Evolutionary conservation across 2,329 filamentous ascomycete genomes (phyloP), one percentile per base, ranked within the genome.

Genomic region (Ascosphaera apis): DNA sequence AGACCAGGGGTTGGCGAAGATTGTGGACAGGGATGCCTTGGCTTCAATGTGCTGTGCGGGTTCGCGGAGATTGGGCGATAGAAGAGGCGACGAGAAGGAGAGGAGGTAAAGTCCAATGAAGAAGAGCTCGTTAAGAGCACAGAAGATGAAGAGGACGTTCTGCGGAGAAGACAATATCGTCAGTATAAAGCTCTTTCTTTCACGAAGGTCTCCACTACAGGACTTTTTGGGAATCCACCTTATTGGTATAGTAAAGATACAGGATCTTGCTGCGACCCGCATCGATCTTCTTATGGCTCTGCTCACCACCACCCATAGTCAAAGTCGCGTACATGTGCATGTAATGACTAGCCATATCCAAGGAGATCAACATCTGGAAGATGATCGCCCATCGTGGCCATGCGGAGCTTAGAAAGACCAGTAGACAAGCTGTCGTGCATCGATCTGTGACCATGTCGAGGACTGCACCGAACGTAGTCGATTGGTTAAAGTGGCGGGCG

Each of bases 371-470:
- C 32, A 76, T 72, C 62, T 98, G 88, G 67, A 98, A 98, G 40
- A 95, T 52, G 46, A 95, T 83, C 44, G 81, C 75, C 76, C 82
- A 95, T 39, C 84, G 72, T 3, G 88, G 88, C 60, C 91, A 98
- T 15, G 88, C 88, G 11, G 82, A 91, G 30, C 81, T 82, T 42
- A 98, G 61, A 62, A 95, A 98, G 35, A 95, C 84, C 34, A 98
- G 70, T 47, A 98, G 61, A 56, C 88, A 98, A 2, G 86, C 75
- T 2, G 88, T 98, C 19, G 86, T 95, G 65, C 88, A 95, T 41
- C 88, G 77, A 58, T 98, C 88, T 13, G 88, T 98, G 41, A 98
- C 86, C 88, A 98, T 98, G 61, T 98, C 88, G 43, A 98, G 67
- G 23, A 98, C 86, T 21, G 86, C 88, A 43, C 88, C 88, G 54